Evolutionary conservation across 2,329 filamentous ascomycete genomes (phyloP), one percentile per base, ranked within the genome.

Genomic region (Aspergillus tubingensis): DNA sequence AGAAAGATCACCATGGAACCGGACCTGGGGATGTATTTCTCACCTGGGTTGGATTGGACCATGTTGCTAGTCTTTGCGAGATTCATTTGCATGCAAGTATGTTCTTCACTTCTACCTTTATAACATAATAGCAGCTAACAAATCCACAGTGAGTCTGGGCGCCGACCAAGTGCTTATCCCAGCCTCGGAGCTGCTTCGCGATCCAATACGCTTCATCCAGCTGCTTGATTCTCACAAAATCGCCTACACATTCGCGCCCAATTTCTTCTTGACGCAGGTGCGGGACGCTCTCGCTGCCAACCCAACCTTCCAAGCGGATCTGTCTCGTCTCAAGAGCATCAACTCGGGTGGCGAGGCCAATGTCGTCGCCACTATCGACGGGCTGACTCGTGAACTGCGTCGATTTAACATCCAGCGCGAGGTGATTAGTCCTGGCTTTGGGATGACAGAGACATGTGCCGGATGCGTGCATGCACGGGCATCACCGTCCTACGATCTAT

Each of bases 41-140:
- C 2, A 82, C 79, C 60, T 84, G 81, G 82, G 77, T 83, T 19
- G 77, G 76, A 1, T 70, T 86, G 8, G 83, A 86, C 61, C 84
- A 86, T 60, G 82, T 85, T 11, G 84, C 80, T 0, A 80, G 74
- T 63, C 70, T 87, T 5, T 72, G 75, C 1, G 81, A 86, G 55
- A 79, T 82, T 13, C 84, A 86, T 62, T 67, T 86, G 0, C 78
- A 58, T 25, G 57, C 49, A 38, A 82, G 41, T 44, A 23, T 23
- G 41, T 19, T 23, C 41, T 8, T 17, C n/a, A 3, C 10, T 13
- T 8, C 2, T 23, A 2, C 8, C 11, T 21, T 10, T 15, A 13
- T 13, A 15, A 15, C 2, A 13, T 13, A 7, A 7, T 19, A 15
- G 10, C 17, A 2, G 11, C 13, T 44, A 21, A 44, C 19, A 44